These are phyloP conservation scores for Sclerotiophoma versabilis DNA, from an alignment of 2,329 filamentous ascomycete genomes.

Conservation along the genomic window DNA sequence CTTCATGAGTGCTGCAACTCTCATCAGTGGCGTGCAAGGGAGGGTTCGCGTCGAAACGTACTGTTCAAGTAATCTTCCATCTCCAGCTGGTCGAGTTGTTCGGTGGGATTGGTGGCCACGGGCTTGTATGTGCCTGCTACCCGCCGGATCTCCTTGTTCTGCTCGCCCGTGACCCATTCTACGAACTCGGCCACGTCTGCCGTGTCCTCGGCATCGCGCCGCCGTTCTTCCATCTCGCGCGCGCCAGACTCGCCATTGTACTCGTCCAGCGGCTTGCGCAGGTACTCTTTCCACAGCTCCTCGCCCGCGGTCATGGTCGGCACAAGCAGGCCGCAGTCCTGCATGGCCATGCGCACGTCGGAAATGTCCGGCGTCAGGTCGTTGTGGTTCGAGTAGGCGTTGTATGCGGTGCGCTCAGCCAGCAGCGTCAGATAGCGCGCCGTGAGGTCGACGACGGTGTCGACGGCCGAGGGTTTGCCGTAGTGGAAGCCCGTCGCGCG, in stretches of 20 bases:
- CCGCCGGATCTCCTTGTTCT: slow-evolving; percentile 80
- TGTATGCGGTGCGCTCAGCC: slow-evolving; percentile 73
- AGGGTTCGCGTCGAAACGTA: slow-evolving; percentile 18
- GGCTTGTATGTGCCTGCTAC: slow-evolving; percentile 72
- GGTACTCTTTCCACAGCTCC: slow-evolving; percentile 67
- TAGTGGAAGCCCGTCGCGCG: slow-evolving; percentile 90
- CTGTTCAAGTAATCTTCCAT: slow-evolving; percentile 58
- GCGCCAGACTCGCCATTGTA: slow-evolving; percentile 50
- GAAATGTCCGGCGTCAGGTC: slow-evolving; percentile 70
- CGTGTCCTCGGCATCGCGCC: slow-evolving; percentile 72
- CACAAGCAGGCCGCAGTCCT: slow-evolving; percentile 77
- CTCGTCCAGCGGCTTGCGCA: slow-evolving; percentile 54
- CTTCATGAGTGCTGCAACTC: slow-evolving; percentile 75
- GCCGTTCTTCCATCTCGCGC: slow-evolving; percentile 52
- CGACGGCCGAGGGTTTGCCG: slow-evolving; percentile 80
- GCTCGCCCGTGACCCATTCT: slow-evolving; percentile 76
- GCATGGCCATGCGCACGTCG: slow-evolving; percentile 85
- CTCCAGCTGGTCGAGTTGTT: slow-evolving; percentile 54
- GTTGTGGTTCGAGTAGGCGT: slow-evolving; percentile 74
- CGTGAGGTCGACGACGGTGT: slow-evolving; percentile 86
- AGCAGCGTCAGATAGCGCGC: slow-evolving; percentile 80
- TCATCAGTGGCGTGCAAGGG: slow-evolving; percentile 18
- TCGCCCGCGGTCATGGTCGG: slow-evolving; percentile 72
- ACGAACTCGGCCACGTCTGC: slow-evolving; percentile 80
- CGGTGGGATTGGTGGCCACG: slow-evolving; percentile 49